These are phyloP conservation scores for Cladosporium cucumerinum DNA, from an alignment of 2,329 filamentous ascomycete genomes.

Conservation along the genomic window DNA sequence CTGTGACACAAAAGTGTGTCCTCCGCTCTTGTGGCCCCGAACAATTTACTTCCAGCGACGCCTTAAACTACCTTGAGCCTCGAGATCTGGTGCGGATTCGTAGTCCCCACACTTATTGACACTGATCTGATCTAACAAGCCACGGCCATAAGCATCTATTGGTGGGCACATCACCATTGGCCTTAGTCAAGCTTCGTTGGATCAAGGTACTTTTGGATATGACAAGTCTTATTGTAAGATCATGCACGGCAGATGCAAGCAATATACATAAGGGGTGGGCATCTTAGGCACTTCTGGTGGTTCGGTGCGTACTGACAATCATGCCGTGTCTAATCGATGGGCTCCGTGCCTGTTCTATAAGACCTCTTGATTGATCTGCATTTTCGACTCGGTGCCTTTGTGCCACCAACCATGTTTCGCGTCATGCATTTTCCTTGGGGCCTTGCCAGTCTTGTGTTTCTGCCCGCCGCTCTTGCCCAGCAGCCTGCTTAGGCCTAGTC, in stretches of 20 bases:
- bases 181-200: neutral
- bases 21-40: neutral
- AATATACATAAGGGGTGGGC: neutral
- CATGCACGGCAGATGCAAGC: neutral
- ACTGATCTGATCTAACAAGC: neutral
- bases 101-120: neutral
- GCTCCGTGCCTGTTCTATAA: neutral
- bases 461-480: slow-evolving; percentile 11
- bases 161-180: neutral
- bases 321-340: slow-evolving; percentile 6
- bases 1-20: neutral
- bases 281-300: neutral
- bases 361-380: neutral
- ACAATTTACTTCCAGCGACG: neutral
- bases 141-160: neutral
- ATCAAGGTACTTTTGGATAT: neutral
- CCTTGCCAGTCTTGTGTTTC: neutral
- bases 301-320: slow-evolving; percentile 2
- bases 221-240: neutral
- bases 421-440: neutral
- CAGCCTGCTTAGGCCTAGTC: slow-evolving; percentile 35
- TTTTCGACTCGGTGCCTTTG: neutral
- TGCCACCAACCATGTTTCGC: neutral
- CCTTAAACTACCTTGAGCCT: neutral
- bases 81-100: neutral